Conservation (phyloP, 1,139 yeast species). For the Protomyces pachydermus region DNA sequence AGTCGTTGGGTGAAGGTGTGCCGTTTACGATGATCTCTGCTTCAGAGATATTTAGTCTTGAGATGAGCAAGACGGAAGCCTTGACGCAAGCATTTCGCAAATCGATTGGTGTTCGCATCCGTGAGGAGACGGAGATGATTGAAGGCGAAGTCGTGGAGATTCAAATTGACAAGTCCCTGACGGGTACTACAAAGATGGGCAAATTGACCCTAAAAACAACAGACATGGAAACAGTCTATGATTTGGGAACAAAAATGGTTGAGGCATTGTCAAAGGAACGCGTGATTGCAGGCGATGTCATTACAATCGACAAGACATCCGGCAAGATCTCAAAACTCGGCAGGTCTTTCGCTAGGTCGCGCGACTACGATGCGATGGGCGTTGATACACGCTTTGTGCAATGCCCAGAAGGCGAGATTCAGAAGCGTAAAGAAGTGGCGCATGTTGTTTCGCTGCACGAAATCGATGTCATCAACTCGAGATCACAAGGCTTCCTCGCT, state of each 20-base stretch:
- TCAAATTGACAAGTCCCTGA: slow-evolving; percentile 90
- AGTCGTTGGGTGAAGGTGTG: slow-evolving; percentile 80
- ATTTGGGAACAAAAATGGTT: slow-evolving; percentile 94
- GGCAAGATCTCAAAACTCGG: slow-evolving; percentile 94
- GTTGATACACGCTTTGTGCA: slow-evolving; percentile 96
- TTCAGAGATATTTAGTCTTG: slow-evolving; percentile 85
- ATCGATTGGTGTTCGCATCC: slow-evolving; percentile 89
- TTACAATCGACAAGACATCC: slow-evolving; percentile 89
- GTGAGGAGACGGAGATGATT: slow-evolving; percentile 93
- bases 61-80: slow-evolving; percentile 90
- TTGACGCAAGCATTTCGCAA: slow-evolving; percentile 93
- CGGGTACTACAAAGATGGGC: slow-evolving; percentile 98
- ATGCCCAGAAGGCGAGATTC: slow-evolving; percentile 98
- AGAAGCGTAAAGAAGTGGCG: slow-evolving; percentile 87
- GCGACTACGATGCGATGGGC: slow-evolving; percentile 99
- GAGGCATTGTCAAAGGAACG: slow-evolving; percentile 93
- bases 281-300: slow-evolving; percentile 95
- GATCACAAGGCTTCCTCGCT: slow-evolving; percentile 96
- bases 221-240: slow-evolving; percentile 98
- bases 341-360: slow-evolving; percentile 87
- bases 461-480: slow-evolving; percentile 94
- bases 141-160: slow-evolving; percentile 99
- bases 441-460: slow-evolving; percentile 96
- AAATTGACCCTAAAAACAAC: slow-evolving; percentile 95
- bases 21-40: slow-evolving; percentile 96